These are phyloP conservation scores for Noccaea caerulescens DNA, from an alignment of 345 rosid genomes.

Conservation along the genomic window DNA sequence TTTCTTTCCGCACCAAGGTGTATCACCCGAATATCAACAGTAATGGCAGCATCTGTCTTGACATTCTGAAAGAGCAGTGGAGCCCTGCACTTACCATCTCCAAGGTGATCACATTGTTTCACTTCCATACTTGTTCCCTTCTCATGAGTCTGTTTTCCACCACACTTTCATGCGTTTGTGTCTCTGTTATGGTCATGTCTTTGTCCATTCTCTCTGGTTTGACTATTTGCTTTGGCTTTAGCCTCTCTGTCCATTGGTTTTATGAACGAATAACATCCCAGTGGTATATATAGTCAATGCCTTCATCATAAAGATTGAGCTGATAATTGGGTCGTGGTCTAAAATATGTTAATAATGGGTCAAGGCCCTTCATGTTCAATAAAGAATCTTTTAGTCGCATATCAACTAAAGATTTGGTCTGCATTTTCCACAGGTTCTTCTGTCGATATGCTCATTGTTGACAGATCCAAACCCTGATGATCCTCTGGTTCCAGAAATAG, in stretches of 20 bases:
- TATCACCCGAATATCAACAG: slow-evolving; percentile 76
- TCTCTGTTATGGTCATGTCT: slow-evolving; percentile 2
- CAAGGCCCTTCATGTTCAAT: neutral
- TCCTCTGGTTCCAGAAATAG: slow-evolving; percentile 72
- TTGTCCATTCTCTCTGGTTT: neutral
- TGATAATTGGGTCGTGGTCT: neutral
- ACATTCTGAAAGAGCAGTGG: slow-evolving; percentile 80
- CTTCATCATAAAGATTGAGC: slow-evolving; percentile 6
- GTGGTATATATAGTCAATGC: neutral
- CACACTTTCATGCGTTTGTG: neutral
- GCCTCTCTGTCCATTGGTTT: neutral
- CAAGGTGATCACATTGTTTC: slow-evolving; percentile 50
- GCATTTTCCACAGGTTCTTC: slow-evolving; percentile 54
- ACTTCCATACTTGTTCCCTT: neutral
- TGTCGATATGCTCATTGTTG: slow-evolving; percentile 70
- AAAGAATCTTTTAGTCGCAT: neutral
- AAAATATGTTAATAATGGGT: neutral
- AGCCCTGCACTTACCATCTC: slow-evolving; percentile 75
- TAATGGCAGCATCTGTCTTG: slow-evolving; percentile 77
- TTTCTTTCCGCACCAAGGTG: slow-evolving; percentile 71
- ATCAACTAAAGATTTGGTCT: slow-evolving; percentile 10
- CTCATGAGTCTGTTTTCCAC: slow-evolving; percentile 12
- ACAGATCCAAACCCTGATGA: slow-evolving; percentile 81
- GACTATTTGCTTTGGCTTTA: neutral
- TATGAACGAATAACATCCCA: neutral